Evolutionary conservation across 306 rosid genomes (phyloP).

Genomic region (Fragaria iinumae): DNA sequence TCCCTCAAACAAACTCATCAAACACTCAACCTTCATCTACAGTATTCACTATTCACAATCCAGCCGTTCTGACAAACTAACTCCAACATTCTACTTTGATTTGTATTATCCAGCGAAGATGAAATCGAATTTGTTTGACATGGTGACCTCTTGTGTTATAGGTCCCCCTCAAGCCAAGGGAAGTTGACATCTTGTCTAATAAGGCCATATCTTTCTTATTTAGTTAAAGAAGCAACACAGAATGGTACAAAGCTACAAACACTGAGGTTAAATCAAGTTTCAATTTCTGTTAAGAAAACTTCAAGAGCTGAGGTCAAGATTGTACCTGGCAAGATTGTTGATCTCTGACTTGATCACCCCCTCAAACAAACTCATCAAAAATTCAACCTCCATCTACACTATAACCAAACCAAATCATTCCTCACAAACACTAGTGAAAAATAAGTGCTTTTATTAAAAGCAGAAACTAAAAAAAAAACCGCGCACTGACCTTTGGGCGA

Average conservation of each 20-base stretch:
- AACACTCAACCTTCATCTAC: constrained; percentile 65
- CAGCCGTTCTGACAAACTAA: neutral
- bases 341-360: constrained; percentile 38
- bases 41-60: constrained; percentile 22
- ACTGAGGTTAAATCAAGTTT: neutral
- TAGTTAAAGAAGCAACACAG: neutral
- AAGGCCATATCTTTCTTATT: too few relatives aligned
- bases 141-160: neutral
- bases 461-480: neutral
- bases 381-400: constrained; percentile 63
- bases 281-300: neutral
- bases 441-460: neutral
- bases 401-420: constrained; percentile 18
- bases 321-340: constrained; percentile 42
- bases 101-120: neutral
- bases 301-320: neutral
- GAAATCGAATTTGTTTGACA: neutral
- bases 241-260: neutral
- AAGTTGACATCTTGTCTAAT: too few relatives aligned
- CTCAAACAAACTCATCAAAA: constrained; percentile 58
- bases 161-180: too few relatives aligned
- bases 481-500: constrained; percentile 54
- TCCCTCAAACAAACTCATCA: constrained; percentile 50
- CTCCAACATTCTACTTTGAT: neutral
- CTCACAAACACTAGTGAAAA: neutral